Base-by-base conservation (phyloP, 345 rosid species). In the Sisymbrium irio region DNA sequence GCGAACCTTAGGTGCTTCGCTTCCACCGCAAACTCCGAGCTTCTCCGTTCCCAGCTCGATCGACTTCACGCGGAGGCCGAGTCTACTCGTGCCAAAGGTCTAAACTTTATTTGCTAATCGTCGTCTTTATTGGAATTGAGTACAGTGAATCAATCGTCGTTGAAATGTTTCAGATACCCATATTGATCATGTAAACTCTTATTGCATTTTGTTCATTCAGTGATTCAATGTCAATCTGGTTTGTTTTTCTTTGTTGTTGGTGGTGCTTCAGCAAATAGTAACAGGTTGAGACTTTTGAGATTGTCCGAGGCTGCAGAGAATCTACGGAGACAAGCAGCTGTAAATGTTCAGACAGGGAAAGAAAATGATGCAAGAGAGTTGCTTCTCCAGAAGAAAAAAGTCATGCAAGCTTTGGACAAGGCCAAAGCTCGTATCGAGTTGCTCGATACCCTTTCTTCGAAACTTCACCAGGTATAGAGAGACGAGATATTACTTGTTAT, bases 231-330 rank as follows among this genome's bases (percentile, higher is more conserved):
- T 40, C 12, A 37, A 14, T 46, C 74, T 39, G 4, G 3, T 9
- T 18, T 18, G 35, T 5, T 32, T 32, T 5, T 30, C 42, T 18
- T 4, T 64, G 9, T 53, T 47, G 18, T 17, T 65, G 47, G 67
- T 67, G 35, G 69, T 74, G 12, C 25, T 81, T 57, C 81, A 91
- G 98, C 90, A 51, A 89, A 77, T 71, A 84, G 82, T 83, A 86
- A 89, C 1, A 87, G 98, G 77, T 57, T 81, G 79, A 84, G 96
- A 74, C 87, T 93, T 68, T n/a, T 93, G 85, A 85, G 98, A 44
- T 74, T 91, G 66, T 86, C 94, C 0, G 91, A 90, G 79, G 93
- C 91, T 3, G 98, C 91, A 13, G 94, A 93, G 85, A 93, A 89
- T 79, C 89, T 91, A 58, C 84, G 80, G 53, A 83, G 80, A 12